phyloP scores from a whole-genome alignment of 768 basidiomycete species.

The Neoboletus subvelutipes region DNA sequence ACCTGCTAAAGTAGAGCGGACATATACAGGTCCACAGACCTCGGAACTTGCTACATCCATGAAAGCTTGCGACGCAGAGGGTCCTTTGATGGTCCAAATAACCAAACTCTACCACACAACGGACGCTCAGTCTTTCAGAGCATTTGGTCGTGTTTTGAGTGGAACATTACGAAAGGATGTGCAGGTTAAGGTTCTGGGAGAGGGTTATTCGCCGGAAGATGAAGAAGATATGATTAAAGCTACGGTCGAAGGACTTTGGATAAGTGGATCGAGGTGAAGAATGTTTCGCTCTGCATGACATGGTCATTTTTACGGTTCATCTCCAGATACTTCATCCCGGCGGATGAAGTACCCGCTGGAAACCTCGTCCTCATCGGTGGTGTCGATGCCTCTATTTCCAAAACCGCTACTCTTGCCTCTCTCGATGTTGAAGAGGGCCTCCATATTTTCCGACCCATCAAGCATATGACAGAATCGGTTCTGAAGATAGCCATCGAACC shows the following conservation, averaged over 20 bases:
- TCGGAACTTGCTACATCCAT: constrained; percentile 77
- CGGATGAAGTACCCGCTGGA: constrained; percentile 86
- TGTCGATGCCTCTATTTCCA: constrained; percentile 91
- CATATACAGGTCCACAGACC: constrained; percentile 86
- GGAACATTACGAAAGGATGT: constrained; percentile 84
- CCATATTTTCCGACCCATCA: constrained; percentile 93
- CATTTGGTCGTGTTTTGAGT: constrained; percentile 92
- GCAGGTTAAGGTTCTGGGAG: constrained; percentile 93
- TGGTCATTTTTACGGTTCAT: constrained; percentile 2
- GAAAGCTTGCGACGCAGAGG: constrained; percentile 78
- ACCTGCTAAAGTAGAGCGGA: constrained; percentile 68
- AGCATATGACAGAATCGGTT: constrained; percentile 95
- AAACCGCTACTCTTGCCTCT: constrained; percentile 86
- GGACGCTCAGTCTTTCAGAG: constrained; percentile 94
- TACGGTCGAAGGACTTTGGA: constrained; percentile 84
- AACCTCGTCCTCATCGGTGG: constrained; percentile 93
- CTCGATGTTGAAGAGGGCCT: constrained; percentile 79
- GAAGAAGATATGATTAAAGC: constrained; percentile 96
- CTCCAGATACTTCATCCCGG: constrained; percentile 82
- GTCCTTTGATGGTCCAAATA: constrained; percentile 90
- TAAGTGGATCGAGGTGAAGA: constrained; percentile 82
- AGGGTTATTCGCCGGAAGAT: constrained; percentile 97
- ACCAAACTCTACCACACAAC: constrained; percentile 95
- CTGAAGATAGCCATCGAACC: constrained; percentile 98
- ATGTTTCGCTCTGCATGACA: not conserved